phyloP scores from a whole-genome alignment of 2,329 filamentous ascomycete genomes.

The Coniochaeta sp. region DNA sequence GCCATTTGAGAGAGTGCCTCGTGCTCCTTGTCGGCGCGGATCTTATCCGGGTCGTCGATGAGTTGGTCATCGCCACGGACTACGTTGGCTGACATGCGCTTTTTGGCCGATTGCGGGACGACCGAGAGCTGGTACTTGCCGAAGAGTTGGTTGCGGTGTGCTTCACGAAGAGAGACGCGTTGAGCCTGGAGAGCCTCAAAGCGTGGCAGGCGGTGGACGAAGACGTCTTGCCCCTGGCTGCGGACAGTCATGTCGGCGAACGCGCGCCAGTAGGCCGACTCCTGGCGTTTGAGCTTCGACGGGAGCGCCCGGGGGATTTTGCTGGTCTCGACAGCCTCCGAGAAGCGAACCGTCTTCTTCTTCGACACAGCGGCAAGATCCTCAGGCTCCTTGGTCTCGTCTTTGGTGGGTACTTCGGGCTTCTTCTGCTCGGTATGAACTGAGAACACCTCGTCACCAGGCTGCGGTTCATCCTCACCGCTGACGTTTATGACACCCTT shows the following conservation, averaged over 20 bases:
- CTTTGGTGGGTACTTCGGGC: conserved; percentile 19
- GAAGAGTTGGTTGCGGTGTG: conserved; percentile 73
- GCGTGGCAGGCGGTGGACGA: conserved; percentile 75
- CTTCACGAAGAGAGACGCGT: conserved; percentile 63
- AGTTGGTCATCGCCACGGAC: conserved; percentile 62
- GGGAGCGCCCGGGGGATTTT: conserved; percentile 42
- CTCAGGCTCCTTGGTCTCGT: conserved; percentile 6
- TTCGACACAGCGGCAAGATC: conserved; percentile 18
- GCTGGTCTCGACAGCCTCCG: conserved; percentile 40
- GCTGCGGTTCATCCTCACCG: conserved; percentile 31
- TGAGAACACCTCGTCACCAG: conserved; percentile 19
- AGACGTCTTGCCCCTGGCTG: conserved; percentile 63
- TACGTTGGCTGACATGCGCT: conserved; percentile 64
- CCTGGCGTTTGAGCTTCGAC: conserved; percentile 45
- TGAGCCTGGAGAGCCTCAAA: conserved; percentile 84
- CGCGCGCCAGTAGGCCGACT: conserved; percentile 81
- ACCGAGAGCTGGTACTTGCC: conserved; percentile 77
- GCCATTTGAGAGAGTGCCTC: conserved; percentile 70
- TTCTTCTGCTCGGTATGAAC: conserved; percentile 26
- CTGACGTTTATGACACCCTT: conserved; percentile 53
- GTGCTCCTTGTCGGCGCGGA: conserved; percentile 67
- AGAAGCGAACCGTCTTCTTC: conserved; percentile 75
- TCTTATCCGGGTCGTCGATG: conserved; percentile 53
- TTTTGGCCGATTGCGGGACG: conserved; percentile 61
- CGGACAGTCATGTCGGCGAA: conserved; percentile 69